Base-by-base conservation (phyloP, 495 filamentous ascomycete genomes). In the Pyrenopolyporus hunteri region DNA sequence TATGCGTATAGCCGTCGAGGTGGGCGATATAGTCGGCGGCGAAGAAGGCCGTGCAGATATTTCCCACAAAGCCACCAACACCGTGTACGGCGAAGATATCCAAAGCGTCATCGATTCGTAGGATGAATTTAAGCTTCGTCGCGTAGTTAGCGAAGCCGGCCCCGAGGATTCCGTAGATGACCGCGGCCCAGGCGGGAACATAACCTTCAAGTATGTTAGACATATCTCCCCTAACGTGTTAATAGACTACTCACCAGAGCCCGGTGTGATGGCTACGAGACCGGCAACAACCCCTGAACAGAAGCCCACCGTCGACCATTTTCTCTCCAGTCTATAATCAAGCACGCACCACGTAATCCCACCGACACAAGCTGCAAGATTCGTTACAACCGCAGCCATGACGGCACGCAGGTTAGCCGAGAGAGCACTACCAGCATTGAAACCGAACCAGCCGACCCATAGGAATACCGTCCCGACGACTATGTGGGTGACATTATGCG, bases 361-460 rank as follows among this genome's bases (percentile, higher is more conserved):
- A 48, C 92, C 94, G 29, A 93, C 87, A 53, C 88, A 93, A 13
- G 89, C 89, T 6, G 89, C 82, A 5, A 92, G 78, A 63, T 91
- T 88, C 32, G 86, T 89, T n/a, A 88, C 82, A 7, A 89, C 73
- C 36, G 81, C 83, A 37, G 88, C 88, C 87, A 91, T 89, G 67
- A 90, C 84, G 51, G 94, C 86, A 65, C 94, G 88, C 74, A 96
- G 75, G 76, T 96, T 97, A 58, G 92, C 93, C 35, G 85, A 82
- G 32, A 96, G 82, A n/a, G 93, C 94, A 17, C 87, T 91, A 56
- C 94, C 94, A 48, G 90, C 94, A 70, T 98, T 98, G 84, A 98
- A 98, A 45, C 94, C 94, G 71, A 97, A 97, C 94, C 94, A 98
- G 22, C 94, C 94, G 42, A 98, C 92, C 94, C 94, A 98, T 37